A percentile compares a stretch with the other conserved stretches of the same genome.
These are phyloP conservation scores for Macrophomina tecta DNA, from an alignment of 2,329 filamentous ascomycete genomes.

Conservation along the genomic window DNA sequence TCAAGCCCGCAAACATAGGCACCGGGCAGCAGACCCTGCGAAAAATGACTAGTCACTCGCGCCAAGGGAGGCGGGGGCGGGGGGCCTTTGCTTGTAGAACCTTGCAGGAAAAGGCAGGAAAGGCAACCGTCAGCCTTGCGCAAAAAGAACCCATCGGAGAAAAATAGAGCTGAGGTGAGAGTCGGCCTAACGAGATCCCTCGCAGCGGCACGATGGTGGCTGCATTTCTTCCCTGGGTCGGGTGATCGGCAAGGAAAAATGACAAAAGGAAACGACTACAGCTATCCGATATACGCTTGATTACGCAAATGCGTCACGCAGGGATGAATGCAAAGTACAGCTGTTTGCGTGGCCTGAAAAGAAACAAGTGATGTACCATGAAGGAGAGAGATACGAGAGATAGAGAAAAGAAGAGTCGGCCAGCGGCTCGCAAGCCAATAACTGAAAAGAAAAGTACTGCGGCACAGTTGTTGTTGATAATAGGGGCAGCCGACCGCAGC, in stretches of 20 bases:
- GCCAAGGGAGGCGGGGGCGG: too few species aligned
- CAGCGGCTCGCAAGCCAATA: conserved; percentile 12
- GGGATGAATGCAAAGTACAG: conserved; percentile 6
- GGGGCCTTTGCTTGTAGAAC: background rate
- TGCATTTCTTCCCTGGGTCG: background rate
- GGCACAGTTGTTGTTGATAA: too few species aligned
- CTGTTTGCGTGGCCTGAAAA: background rate
- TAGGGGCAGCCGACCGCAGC: background rate
- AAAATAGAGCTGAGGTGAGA: conserved; percentile 2
- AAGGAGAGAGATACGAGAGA: too few species aligned
- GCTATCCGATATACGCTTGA: background rate
- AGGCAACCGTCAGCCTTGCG: too few species aligned
- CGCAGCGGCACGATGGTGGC: background rate
- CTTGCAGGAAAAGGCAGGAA: background rate
- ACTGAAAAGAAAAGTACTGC: too few species aligned
- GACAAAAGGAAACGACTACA: background rate
- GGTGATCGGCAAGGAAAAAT: background rate
- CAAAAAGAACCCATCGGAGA: background rate
- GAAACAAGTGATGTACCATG: background rate
- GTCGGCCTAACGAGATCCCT: background rate
- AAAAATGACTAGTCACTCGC: too few species aligned
- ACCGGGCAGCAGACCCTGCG: too few species aligned
- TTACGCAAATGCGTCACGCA: background rate
- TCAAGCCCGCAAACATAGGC: too few species aligned
- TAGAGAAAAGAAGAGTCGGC: background rate